Evolutionary conservation across 352 stramenopile species (phyloP).

Genomic region (Thalassiosira exigua): DNA sequence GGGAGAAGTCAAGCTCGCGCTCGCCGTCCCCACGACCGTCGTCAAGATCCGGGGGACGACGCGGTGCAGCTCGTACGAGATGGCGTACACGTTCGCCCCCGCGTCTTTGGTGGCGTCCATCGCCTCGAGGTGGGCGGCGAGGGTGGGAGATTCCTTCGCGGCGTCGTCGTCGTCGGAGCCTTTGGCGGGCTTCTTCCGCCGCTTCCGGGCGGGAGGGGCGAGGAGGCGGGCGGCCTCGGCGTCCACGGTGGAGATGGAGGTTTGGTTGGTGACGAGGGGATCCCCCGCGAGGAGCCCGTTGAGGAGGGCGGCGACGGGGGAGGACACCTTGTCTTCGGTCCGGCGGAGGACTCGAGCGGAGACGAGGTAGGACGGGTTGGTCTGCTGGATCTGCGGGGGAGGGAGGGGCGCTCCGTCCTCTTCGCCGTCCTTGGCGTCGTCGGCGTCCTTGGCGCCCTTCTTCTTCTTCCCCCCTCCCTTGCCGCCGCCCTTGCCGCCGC

Average conservation of each 20-base stretch:
- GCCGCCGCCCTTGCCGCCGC: constrained; percentile 7
- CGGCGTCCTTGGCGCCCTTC: too few relatives aligned
- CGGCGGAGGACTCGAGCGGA: constrained; percentile 62
- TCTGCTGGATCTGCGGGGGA: constrained; percentile 57
- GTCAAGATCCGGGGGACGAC: constrained; percentile 76
- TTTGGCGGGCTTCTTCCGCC: constrained; percentile 15
- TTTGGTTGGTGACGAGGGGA: constrained; percentile 51
- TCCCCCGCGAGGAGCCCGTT: constrained; percentile 78
- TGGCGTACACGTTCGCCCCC: constrained; percentile 63
- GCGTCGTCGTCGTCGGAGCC: constrained; percentile 6
- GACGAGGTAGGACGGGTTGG: constrained; percentile 73
- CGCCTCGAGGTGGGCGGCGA: constrained; percentile 16
- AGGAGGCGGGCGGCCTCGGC: constrained; percentile 6
- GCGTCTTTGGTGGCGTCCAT: constrained; percentile 17
- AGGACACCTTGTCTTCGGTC: constrained; percentile 65
- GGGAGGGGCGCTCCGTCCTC: constrained; percentile 12
- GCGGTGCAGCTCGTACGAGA: constrained; percentile 70
- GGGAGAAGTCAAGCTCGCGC: constrained; percentile 40
- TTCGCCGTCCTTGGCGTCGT: too few relatives aligned
- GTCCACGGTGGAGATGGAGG: constrained; percentile 44
- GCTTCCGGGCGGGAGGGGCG: constrained; percentile 5
- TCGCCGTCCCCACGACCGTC: constrained; percentile 77
- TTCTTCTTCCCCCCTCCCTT: constrained; percentile 12
- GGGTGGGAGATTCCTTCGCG: constrained; percentile 16
- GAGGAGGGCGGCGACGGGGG: constrained; percentile 67